Evolutionary conservation across 2,329 filamentous ascomycete genomes (phyloP).

Genomic region (Trichoderma koningiopsis): DNA sequence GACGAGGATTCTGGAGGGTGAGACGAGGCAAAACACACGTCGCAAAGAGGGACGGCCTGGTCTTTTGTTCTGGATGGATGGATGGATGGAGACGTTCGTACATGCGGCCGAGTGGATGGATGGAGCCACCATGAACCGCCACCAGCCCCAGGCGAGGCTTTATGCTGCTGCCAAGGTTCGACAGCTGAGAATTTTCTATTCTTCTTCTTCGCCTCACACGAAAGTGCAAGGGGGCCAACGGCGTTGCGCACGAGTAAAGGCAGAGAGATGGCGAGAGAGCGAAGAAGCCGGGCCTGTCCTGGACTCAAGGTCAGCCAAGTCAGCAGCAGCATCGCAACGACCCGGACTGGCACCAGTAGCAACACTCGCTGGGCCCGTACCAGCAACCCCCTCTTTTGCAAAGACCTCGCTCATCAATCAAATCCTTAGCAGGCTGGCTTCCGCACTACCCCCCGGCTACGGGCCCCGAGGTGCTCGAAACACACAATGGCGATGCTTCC

Average conservation of each 20-base stretch:
- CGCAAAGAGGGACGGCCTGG: constrained; percentile 20
- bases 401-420: background rate
- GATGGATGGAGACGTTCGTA: constrained; percentile 12
- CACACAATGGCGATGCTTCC: background rate
- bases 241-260: constrained; percentile 15
- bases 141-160: constrained; percentile 14
- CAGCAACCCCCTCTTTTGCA: background rate
- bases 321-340: background rate
- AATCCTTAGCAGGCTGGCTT: background rate
- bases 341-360: background rate
- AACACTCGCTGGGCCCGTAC: background rate
- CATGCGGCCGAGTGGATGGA: constrained; percentile 23
- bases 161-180: constrained; percentile 3
- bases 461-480: background rate
- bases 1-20: constrained; percentile 15
- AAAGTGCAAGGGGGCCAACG: background rate
- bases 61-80: constrained; percentile 23
- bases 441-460: background rate
- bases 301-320: background rate
- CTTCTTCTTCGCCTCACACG: background rate
- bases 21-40: constrained; percentile 18
- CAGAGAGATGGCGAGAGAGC: background rate
- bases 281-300: background rate
- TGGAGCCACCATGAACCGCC: constrained; percentile 19
- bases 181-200: background rate